Percentiles rank a stretch among this genome's conserved stretches.
phyloP scores from a whole-genome alignment of 306 rosid genomes.

The Lathyrus oleraceus region DNA sequence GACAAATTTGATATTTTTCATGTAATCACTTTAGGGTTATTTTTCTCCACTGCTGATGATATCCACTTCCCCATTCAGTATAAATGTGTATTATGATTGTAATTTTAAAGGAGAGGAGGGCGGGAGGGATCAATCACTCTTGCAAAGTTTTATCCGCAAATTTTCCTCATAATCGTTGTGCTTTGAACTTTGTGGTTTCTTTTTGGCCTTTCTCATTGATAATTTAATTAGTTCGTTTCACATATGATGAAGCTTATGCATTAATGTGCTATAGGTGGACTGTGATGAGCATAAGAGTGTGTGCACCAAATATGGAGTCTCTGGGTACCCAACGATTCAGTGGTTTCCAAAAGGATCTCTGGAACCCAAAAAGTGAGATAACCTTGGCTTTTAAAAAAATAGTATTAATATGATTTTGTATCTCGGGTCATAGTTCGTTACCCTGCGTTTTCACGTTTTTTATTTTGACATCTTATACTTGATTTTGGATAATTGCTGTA shows the following conservation, averaged over 20 bases:
- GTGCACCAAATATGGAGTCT: slow-evolving; percentile 52
- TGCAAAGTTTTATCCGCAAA: background rate
- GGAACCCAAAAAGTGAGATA: slow-evolving; percentile 87
- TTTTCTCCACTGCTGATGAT: background rate
- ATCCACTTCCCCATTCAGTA: background rate
- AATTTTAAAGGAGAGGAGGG: background rate
- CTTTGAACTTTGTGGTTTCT: slow-evolving; percentile 16
- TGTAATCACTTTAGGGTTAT: background rate
- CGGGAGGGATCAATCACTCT: background rate
- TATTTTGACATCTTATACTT: slow-evolving; percentile 13
- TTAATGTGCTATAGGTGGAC: slow-evolving; percentile 52
- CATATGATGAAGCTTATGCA: slow-evolving; percentile 3
- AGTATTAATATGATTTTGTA: slow-evolving; percentile 5
- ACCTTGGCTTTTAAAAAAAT: background rate
- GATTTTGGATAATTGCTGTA: slow-evolving; percentile 29
- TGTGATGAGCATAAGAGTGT: slow-evolving; percentile 56
- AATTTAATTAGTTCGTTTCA: background rate
- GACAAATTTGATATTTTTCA: slow-evolving; percentile 25
- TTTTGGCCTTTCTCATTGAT: background rate
- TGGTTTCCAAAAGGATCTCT: slow-evolving; percentile 90
- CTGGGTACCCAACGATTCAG: slow-evolving; percentile 89
- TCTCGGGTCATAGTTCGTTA: slow-evolving; percentile 18
- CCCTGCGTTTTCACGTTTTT: slow-evolving; percentile 4
- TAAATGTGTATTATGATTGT: background rate
- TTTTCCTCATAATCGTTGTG: background rate